Evolutionary conservation across 805 yeast genomes (phyloP).

Genomic region (Suhomyces emberorum): DNA sequence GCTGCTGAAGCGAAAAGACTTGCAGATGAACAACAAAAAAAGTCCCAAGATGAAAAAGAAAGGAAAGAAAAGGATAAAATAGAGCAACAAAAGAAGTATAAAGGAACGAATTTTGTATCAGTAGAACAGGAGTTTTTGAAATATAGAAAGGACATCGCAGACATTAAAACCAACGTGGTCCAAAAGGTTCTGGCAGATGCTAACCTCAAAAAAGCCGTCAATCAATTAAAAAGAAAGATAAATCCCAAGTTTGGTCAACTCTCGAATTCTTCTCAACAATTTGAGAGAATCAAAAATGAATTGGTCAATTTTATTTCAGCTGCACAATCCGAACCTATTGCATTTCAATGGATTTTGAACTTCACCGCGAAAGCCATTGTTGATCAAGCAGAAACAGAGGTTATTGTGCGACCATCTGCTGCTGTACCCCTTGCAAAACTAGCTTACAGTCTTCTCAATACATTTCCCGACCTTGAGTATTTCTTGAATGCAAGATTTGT

Average conservation of each 20-base stretch:
- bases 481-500: conserved; percentile 75
- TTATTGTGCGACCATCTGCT: conserved; percentile 70
- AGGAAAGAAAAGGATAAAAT: conserved; percentile 3
- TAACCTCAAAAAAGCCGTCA: conserved; percentile 50
- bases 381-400: conserved; percentile 91
- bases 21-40: conserved; percentile 14
- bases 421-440: conserved; percentile 78
- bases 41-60: conserved; percentile 17
- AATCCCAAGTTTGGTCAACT: conserved; percentile 92
- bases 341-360: conserved; percentile 72
- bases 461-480: conserved; percentile 50
- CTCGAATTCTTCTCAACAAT: conserved; percentile 65
- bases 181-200: conserved; percentile 50
- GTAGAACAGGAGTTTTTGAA: conserved; percentile 45
- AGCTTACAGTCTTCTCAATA: conserved; percentile 49
- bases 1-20: conserved; percentile 12
- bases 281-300: conserved; percentile 49
- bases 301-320: conserved; percentile 48
- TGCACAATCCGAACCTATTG: conserved; percentile 48
- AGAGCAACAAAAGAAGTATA: conserved; percentile 18
- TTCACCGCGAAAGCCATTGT: conserved; percentile 82
- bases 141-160: conserved; percentile 49
- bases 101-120: conserved; percentile 28
- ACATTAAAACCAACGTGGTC: conserved; percentile 60
- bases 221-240: conserved; percentile 66